phyloP scores from a whole-genome alignment of 2,329 filamentous ascomycete species.

The Penicillium sp. region DNA sequence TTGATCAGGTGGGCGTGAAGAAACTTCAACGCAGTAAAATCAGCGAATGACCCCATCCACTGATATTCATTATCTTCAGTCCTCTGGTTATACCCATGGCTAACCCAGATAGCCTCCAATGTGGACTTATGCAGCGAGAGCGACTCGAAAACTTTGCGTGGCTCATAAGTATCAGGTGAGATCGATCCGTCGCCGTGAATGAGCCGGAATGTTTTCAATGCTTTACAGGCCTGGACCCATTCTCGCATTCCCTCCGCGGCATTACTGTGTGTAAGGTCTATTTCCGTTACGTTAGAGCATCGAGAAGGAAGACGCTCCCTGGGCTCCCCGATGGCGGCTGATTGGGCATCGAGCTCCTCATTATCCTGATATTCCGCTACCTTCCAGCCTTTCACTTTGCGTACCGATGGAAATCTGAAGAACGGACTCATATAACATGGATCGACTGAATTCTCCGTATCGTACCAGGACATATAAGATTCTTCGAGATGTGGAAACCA shows the following conservation, averaged over 20 bases:
- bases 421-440: neutral
- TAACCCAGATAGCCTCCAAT: neutral
- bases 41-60: neutral
- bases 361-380: neutral
- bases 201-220: neutral
- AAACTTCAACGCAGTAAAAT: neutral
- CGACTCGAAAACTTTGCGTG: neutral
- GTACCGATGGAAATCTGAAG: neutral
- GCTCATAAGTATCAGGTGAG: neutral
- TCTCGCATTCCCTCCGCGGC: neutral
- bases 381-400: neutral
- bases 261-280: neutral
- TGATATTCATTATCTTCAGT: too few relatives aligned
- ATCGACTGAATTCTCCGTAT: neutral
- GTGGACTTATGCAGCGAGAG: neutral
- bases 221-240: neutral
- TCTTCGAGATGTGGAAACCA: neutral
- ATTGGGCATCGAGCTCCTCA: neutral
- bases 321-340: neutral
- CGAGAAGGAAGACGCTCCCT: neutral
- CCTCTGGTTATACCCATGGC: neutral
- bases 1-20: neutral
- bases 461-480: neutral
- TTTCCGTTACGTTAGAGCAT: neutral
- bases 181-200: neutral